These are phyloP conservation scores for Pisolithus thermaeus DNA, from an alignment of 1,284 basidiomycete species.

Conservation along the genomic window DNA sequence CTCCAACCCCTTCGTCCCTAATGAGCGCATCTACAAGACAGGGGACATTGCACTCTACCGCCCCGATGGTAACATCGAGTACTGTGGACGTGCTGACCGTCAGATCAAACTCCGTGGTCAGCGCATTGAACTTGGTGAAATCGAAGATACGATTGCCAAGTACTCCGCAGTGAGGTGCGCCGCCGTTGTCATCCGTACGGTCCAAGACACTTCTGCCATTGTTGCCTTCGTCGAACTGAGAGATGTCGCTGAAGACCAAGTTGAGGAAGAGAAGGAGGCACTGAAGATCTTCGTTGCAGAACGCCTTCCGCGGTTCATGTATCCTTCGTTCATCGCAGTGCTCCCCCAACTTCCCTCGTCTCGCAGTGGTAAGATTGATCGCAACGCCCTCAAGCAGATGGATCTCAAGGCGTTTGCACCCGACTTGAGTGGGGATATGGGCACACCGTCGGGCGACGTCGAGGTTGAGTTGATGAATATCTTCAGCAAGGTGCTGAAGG, in stretches of 20 bases:
- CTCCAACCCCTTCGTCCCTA: conserved; percentile 21
- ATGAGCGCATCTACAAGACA: conserved; percentile 24
- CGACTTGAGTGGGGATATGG: conserved; percentile 20
- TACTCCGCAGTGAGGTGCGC: conserved; percentile 15
- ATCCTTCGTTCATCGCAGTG: conserved; percentile 24
- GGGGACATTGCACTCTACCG: conserved; percentile 25
- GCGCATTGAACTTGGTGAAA: conserved; percentile 26
- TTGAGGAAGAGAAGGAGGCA: conserved; percentile 22
- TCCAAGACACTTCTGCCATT: conserved; percentile 25
- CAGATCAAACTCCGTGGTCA: conserved; percentile 30
- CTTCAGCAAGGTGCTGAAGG: conserved; percentile 20
- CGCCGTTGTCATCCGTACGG: conserved; percentile 20
- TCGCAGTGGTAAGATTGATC: conserved; percentile 23
- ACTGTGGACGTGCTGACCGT: conserved; percentile 26
- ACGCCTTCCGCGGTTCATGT: conserved; percentile 27
- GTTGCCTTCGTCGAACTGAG: conserved; percentile 27
- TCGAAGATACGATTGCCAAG: conserved; percentile 25
- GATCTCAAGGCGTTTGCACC: conserved; percentile 18
- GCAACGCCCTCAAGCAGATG: conserved; percentile 25
- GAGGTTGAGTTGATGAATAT: conserved; percentile 22
- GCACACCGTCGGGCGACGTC: conserved; percentile 20
- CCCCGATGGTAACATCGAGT: conserved; percentile 25
- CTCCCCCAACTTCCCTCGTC: conserved; percentile 20
- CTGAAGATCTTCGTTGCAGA: conserved; percentile 24
- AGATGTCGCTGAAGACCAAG: conserved; percentile 5